Base-by-base conservation (phyloP, 2,329 filamentous ascomycete genomes). In the Xylariaceae sp. region DNA sequence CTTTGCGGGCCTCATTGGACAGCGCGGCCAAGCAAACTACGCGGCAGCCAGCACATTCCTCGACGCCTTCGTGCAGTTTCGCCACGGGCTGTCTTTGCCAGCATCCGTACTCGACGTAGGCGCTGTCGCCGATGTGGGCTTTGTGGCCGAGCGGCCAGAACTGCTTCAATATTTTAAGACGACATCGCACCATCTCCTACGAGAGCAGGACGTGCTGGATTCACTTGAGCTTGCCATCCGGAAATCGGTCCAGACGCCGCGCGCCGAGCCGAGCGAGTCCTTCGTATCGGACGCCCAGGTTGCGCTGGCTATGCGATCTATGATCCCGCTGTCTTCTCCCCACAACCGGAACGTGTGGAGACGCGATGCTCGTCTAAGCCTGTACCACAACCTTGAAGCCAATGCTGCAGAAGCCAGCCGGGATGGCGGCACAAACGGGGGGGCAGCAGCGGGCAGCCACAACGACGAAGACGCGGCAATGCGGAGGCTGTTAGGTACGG, bases 41-140 rank as follows among this genome's bases (percentile, higher is more conserved):
- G 55, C 59, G 6, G 67, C 68, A 1, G 69, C 56, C 18, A 73
- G 72, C 52, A 56, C 63, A 6, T 70, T 62, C 54, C 50, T 70
- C 16, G 70, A 73, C 47, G 57, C 60, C 14, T 50, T 61, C 16
- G 56, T 48, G n/a, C 44, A 45, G 3, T 59, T 45, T 20, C 49
- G 56, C 2, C 44, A 48, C 29, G 19, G 32, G 7, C 12, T 6
- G 2, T 44, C 26, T 1, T 43, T 49, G 23, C 21, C 49, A 26
- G 54, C 54, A 3, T 50, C 37, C 7, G 26, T 44, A 2, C 14
- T 55, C 19, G 47, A 42, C 21, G 7, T 55, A 10, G 47, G 47
- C 12, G 20, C 32, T 19, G 20, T 54, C 5, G 40, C 14, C 5
- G 54, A 56, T 20, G 48, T 56, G 2, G 48, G 54, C 18, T 48